Base-by-base conservation (phyloP, 768 basidiomycete genomes). In the Podaxis mareebaensis region DNA sequence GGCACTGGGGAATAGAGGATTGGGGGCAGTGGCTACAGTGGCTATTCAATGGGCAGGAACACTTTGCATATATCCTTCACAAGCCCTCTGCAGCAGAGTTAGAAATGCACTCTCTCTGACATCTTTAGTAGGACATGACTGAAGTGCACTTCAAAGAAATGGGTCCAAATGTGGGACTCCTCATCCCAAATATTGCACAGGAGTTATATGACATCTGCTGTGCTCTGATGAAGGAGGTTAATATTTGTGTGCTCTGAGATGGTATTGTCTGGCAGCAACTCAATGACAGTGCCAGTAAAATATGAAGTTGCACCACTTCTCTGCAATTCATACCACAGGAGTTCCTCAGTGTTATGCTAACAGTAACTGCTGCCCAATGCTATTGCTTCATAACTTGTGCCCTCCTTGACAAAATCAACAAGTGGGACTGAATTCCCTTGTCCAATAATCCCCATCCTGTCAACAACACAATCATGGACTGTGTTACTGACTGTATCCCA, bases 21-120 rank as follows among this genome's bases (percentile, higher is more conserved):
- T 58, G 58, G 58, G 28, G 26, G 4, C 58, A 58, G 44, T 58
- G 26, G 58, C 58, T 46, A 2, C 46, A 58, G 26, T 58, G 58
- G 58, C 26, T 44, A 4, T 58, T 58, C 49, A 15, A 58, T 26
- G 44, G 58, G 1, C 58, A 58, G 22, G 58, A 58, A 36, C 46
- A 58, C 28, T 58, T 58, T 20, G 44, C 58, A 0, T 58, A 48
- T 17, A 58, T 58, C 42, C 58, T 36, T 10, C 44, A 17, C 26
- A 58, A 58, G 20, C 58, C 58, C 0, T 49, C 58, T 5, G 2
- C 17, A 2, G 7, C 24, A 3, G 22, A 58, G 5, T n/a, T 58
- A 3, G 5, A 3, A n/a, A 13, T 2, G 3, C 58, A 58, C 17
- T 46, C 58, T 36, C 46, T 58, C 30, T 17, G 26, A 33, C 28